Evolutionary conservation across 2,329 filamentous ascomycete species (phyloP).

Genomic region (Tolypocladium ovalisporum): DNA sequence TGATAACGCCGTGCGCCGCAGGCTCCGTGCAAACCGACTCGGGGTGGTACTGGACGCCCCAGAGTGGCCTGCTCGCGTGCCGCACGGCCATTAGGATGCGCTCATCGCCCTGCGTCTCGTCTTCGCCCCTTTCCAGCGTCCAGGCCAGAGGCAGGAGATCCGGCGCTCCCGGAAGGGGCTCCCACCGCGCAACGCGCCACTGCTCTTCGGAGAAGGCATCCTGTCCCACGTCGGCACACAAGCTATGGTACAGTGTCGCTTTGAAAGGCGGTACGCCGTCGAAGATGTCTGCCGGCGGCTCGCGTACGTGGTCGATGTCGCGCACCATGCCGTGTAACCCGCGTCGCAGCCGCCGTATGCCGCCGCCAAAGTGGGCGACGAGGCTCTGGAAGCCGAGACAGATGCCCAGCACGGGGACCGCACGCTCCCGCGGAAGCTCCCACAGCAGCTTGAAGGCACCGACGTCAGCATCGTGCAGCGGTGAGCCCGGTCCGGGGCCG

Average conservation of each 20-base stretch:
- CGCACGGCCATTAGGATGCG: constrained; percentile 66
- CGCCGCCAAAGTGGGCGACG: constrained; percentile 55
- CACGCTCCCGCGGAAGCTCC: constrained; percentile 44
- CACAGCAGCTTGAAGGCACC: constrained; percentile 74
- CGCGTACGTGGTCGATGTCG: constrained; percentile 45
- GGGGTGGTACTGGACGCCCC: constrained; percentile 84
- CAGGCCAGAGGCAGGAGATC: constrained; percentile 52
- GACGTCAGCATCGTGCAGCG: constrained; percentile 60
- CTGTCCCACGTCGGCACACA: constrained; percentile 45
- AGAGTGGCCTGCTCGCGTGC: constrained; percentile 61
- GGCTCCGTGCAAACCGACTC: constrained; percentile 77
- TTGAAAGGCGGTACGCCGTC: constrained; percentile 44
- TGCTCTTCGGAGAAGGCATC: constrained; percentile 21
- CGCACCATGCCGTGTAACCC: constrained; percentile 78
- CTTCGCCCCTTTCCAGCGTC: constrained; percentile 35
- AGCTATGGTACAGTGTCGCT: constrained; percentile 68
- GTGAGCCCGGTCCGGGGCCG: constrained; percentile 82
- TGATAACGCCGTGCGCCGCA: constrained; percentile 51
- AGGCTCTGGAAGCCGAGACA: constrained; percentile 85
- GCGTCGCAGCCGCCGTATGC: constrained; percentile 53
- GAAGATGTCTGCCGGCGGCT: constrained; percentile 49
- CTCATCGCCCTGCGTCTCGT: constrained; percentile 23
- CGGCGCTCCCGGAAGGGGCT: constrained; percentile 18
- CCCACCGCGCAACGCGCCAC: constrained; percentile 31
- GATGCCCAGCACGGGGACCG: constrained; percentile 74